Evolutionary conservation across 768 basidiomycete species (phyloP).

Genomic region (Paxillus ammoniavirescens): DNA sequence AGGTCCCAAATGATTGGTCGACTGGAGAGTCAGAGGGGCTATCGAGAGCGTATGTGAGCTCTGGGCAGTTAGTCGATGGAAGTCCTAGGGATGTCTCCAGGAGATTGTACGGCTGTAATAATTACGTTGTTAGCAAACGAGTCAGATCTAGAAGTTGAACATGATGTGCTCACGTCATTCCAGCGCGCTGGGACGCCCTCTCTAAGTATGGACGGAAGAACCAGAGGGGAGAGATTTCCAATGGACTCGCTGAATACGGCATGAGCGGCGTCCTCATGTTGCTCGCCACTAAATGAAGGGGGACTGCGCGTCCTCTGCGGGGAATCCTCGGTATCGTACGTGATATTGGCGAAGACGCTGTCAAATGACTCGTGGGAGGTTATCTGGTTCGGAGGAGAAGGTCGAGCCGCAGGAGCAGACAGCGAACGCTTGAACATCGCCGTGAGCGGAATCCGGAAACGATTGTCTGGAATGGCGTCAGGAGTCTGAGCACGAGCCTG

Average conservation of each 20-base stretch:
- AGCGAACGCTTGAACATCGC: conserved; percentile 66
- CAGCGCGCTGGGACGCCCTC: conserved; percentile 30
- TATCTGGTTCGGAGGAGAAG: conserved; percentile 6
- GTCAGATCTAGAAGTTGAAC: conserved; percentile 8
- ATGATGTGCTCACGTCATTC: conserved; percentile 31
- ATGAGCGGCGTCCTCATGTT: conserved; percentile 19
- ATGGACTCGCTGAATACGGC: conserved; percentile 21
- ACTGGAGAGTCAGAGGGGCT: conserved; percentile 27
- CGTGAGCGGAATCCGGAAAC: conserved; percentile 52
- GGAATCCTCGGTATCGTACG: conserved; percentile 28
- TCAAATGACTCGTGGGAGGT: conserved; percentile 23
- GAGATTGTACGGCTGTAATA: conserved; percentile 32
- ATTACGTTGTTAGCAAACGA: conserved; percentile 17
- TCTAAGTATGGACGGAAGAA: conserved; percentile 30
- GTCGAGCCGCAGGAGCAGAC: conserved; percentile 48
- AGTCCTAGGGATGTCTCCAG: conserved; percentile 31
- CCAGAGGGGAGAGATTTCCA: conserved; percentile 29
- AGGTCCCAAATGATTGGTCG: conserved; percentile 22
- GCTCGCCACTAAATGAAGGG: conserved; percentile 16
- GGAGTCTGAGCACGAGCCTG: conserved; percentile 30
- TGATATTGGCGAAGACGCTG: conserved; percentile 31
- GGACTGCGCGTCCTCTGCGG: conserved; percentile 8
- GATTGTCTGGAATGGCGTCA: conserved; percentile 20
- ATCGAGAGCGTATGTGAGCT: conserved; percentile 22
- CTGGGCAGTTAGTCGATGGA: conserved; percentile 20